Evolutionary conservation across 495 filamentous ascomycete species (phyloP), one percentile per base, ranked within the genome.

Genomic region (Melanomma pulvis-pyrius): DNA sequence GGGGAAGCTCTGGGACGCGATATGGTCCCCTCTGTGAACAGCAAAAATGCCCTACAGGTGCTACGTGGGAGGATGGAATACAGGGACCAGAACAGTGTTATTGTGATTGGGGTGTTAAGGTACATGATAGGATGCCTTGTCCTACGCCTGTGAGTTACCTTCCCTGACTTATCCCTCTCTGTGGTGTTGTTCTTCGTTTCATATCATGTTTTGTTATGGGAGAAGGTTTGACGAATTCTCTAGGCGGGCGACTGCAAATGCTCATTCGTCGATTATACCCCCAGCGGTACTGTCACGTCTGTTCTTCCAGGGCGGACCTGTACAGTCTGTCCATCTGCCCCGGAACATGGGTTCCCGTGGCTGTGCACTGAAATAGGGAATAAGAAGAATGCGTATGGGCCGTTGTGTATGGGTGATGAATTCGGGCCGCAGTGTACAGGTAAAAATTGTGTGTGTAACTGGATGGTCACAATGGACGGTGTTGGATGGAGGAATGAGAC

Each of bases 231-330:
- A 15, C 19, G 32, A 46, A 4, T 22, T 4, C 7, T 36, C 13
- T 49, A 59, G 39, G 62, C 41, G 0, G 62, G 62, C 15, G 62
- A 65, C 15, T 65, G 62, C 21, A 49, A 59, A 52, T 65, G 62
- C 54, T 19, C 39, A 2, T 44, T 44, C 39, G 13, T 44, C 17
- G 8, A 15, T 6, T 44, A 32, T 17, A 26, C 51, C 11, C 51
- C 51, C 12, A 54, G 29, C 51, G 29, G 24, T 1, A 65, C 52
- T 11, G 11, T 51, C 15, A n/a, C 54, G 26, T 44, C 39, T 44
- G n/a, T 15, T 12, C 29, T 65, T 12, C 62, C 62, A 15, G 62
- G 54, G 6, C 21, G 57, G 26, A 65, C 44, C 24, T 65, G 53
- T 30, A 57, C 39, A n/a, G 53, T 65, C 15, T 65, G 62, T 51